Evolutionary conservation across 768 basidiomycete genomes (phyloP).

Genomic region (Mycena pura): DNA sequence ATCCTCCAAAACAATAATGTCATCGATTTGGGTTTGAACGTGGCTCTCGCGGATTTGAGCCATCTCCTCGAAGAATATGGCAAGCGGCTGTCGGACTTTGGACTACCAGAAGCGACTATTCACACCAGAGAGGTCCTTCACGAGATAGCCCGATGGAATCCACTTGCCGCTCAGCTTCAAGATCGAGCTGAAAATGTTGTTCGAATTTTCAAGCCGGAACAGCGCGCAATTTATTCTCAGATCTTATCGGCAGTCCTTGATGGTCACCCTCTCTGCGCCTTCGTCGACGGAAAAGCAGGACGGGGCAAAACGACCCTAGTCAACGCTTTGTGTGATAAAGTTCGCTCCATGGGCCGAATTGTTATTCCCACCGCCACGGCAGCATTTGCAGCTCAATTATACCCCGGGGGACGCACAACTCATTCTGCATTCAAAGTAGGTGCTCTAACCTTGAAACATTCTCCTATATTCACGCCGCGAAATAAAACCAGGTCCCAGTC

Average conservation of each 20-base stretch:
- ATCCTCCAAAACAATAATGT: too few relatives aligned
- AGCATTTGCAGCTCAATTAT: constrained; percentile 37
- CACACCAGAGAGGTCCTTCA: constrained; percentile 31
- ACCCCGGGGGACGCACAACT: constrained; percentile 43
- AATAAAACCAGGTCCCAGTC: constrained; percentile 46
- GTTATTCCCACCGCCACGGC: constrained; percentile 45
- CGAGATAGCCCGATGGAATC: constrained; percentile 33
- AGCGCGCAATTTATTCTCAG: constrained; percentile 15
- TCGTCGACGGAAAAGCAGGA: constrained; percentile 49
- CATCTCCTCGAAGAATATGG: constrained; percentile 24
- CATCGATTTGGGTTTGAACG: constrained; percentile 21
- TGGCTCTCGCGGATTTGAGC: background rate
- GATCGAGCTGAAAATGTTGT: constrained; percentile 14
- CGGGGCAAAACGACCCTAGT: constrained; percentile 48
- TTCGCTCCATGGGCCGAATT: constrained; percentile 36
- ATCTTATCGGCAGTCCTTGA: background rate
- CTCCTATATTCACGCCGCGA: too few relatives aligned
- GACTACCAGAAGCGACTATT: constrained; percentile 35
- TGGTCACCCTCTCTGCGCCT: constrained; percentile 30
- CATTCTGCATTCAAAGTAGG: constrained; percentile 47
- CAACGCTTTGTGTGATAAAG: constrained; percentile 39
- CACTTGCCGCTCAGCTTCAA: background rate
- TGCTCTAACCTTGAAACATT: too few relatives aligned
- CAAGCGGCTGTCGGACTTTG: constrained; percentile 29
- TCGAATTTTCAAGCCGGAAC: constrained; percentile 12